Percentiles rank a stretch among this genome's conserved stretches.
Conservation (phyloP, 2,329 filamentous ascomycete genomes). For the Hymenotorrendiella dingleyae region DNA sequence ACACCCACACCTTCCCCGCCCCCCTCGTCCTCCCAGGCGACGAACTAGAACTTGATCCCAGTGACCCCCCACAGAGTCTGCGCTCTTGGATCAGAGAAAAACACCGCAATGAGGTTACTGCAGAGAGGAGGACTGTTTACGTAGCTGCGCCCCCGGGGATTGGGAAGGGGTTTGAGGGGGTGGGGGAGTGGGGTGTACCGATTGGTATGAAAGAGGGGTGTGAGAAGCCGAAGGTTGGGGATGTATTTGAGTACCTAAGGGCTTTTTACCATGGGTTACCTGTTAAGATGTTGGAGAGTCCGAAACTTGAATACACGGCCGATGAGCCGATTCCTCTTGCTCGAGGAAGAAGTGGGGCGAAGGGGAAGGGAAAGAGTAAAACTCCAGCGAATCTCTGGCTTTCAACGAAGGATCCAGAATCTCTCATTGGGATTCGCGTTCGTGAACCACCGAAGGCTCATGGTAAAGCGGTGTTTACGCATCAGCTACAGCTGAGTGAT, state of each 20-base stretch:
- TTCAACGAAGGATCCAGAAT: slow-evolving; percentile 5
- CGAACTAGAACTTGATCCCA: slow-evolving; percentile 20
- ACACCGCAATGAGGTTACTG: slow-evolving; percentile 20
- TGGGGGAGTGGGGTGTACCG: slow-evolving; percentile 10
- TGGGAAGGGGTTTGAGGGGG: slow-evolving; percentile 5
- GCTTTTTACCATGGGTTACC: slow-evolving; percentile 25
- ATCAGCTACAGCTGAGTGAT: slow-evolving; percentile 26
- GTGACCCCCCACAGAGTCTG: slow-evolving; percentile 18
- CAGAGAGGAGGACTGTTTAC: slow-evolving; percentile 19
- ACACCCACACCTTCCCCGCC: slow-evolving; percentile 16
- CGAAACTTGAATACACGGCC: slow-evolving; percentile 12
- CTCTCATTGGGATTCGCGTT: slow-evolving; percentile 18
- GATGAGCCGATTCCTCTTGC: slow-evolving; percentile 4
- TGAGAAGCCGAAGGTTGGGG: slow-evolving; percentile 6
- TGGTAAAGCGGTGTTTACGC: slow-evolving; percentile 15
- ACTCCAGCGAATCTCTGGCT: slow-evolving; percentile 3
- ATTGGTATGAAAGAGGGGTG: neutral
- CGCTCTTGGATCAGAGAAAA: slow-evolving; percentile 17
- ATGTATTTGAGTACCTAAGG: slow-evolving; percentile 20
- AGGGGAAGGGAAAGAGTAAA: neutral
- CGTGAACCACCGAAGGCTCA: slow-evolving; percentile 17
- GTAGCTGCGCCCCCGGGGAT: slow-evolving; percentile 18
- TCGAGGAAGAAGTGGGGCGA: neutral
- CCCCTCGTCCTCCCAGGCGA: slow-evolving; percentile 23
- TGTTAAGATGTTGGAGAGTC: slow-evolving; percentile 17